A percentile compares a stretch with the other conserved stretches of the same genome.
These are phyloP conservation scores for Xylaria hypoxylon DNA, from an alignment of 2,329 filamentous ascomycete genomes.

Conservation along the genomic window DNA sequence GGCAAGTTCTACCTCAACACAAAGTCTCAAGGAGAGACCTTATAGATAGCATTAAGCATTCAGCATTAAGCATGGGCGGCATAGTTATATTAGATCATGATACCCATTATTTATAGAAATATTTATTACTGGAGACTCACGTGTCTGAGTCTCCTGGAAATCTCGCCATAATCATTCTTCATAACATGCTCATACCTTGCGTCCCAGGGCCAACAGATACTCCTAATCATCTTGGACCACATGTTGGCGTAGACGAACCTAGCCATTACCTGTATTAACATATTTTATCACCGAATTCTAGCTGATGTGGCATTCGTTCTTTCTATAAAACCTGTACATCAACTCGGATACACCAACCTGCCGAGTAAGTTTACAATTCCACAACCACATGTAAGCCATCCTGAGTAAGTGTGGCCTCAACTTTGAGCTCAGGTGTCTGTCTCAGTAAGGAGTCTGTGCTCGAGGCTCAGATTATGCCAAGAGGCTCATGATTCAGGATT, in stretches of 20 bases:
- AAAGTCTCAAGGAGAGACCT: constrained; percentile 17
- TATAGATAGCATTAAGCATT: constrained; percentile 10
- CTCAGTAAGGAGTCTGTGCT: background rate
- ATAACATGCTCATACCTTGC: no score
- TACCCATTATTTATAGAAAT: constrained; percentile 22
- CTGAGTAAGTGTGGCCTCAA: background rate
- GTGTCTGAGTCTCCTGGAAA: no score
- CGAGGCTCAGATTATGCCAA: background rate
- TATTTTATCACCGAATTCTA: background rate
- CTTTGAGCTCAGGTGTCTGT: background rate
- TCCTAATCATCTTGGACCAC: no score
- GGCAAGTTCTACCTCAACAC: constrained; percentile 16
- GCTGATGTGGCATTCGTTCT: background rate
- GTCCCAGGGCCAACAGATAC: no score
- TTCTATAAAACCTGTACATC: background rate
- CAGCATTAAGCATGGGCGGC: constrained; percentile 4
- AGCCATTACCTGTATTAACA: background rate
- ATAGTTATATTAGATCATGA: constrained; percentile 13
- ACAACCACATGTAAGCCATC: no score
- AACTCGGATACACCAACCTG: background rate
- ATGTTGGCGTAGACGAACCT: no score
- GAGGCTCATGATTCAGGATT: background rate
- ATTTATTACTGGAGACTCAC: no score
- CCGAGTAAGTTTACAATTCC: no score
- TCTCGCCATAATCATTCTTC: no score